Conservation (phyloP, 2,329 filamentous ascomycete genomes). For the Colletotrichum sp. region DNA sequence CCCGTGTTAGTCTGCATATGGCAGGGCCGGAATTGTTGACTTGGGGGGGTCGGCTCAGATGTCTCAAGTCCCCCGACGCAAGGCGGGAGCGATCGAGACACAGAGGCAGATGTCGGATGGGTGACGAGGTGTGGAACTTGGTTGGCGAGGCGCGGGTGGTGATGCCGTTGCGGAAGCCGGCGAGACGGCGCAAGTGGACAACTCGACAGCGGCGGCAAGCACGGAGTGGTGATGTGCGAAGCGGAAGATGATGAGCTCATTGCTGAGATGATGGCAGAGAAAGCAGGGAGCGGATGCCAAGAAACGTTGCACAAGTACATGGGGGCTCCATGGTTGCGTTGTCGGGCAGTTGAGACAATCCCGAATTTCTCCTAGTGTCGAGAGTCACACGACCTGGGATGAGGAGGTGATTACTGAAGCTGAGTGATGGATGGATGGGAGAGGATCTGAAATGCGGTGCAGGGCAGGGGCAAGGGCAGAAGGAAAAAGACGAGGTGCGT, state of each 20-base stretch:
- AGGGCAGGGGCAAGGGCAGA: background rate
- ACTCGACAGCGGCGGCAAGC: background rate
- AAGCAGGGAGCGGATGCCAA: conserved; percentile 3
- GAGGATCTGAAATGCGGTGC: background rate
- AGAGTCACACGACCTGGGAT: conserved; percentile 17
- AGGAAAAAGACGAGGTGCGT: background rate
- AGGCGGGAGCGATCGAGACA: background rate
- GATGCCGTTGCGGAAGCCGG: background rate
- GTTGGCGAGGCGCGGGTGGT: background rate
- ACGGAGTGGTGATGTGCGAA: background rate
- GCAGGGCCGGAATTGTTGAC: background rate
- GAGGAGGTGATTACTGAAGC: background rate
- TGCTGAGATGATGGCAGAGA: conserved; percentile 7
- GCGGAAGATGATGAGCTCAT: conserved; percentile 13
- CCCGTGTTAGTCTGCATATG: background rate
- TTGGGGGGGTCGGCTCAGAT: background rate
- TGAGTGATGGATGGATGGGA: background rate
- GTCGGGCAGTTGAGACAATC: conserved; percentile 14
- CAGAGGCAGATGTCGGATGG: background rate
- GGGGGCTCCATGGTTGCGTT: conserved; percentile 14
- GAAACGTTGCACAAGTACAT: conserved; percentile 18
- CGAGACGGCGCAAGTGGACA: background rate
- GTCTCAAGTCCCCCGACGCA: background rate
- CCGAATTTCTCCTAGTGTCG: conserved; percentile 10
- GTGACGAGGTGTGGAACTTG: background rate